Evolutionary conservation across 2,329 filamentous ascomycete genomes (phyloP).

Genomic region (Sporothrix humicola): DNA sequence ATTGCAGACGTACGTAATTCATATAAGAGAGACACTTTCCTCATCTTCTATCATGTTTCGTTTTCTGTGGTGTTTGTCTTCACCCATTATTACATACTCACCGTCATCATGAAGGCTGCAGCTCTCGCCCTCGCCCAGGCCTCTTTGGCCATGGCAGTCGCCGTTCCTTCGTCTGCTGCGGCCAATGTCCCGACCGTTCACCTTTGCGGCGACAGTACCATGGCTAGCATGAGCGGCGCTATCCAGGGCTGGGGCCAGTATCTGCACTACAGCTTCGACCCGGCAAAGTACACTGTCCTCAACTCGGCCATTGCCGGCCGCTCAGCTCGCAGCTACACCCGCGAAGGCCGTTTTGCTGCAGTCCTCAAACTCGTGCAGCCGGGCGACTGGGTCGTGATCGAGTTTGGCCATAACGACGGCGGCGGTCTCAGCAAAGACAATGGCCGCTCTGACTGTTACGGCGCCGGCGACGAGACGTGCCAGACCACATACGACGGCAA

Average conservation of each 20-base stretch:
- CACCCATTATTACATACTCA: not conserved
- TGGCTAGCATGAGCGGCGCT: conserved; percentile 51
- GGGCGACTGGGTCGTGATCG: conserved; percentile 70
- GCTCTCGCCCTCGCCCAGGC: not conserved
- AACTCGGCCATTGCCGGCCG: conserved; percentile 72
- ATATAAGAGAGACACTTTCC: not conserved
- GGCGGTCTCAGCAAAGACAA: conserved; percentile 63
- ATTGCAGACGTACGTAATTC: not conserved
- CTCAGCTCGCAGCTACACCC: conserved; percentile 68
- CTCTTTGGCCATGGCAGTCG: conserved; percentile 18
- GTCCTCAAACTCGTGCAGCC: conserved; percentile 56
- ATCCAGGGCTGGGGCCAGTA: conserved; percentile 61
- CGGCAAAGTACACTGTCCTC: conserved; percentile 59
- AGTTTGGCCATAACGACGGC: conserved; percentile 75
- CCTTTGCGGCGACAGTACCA: conserved; percentile 62
- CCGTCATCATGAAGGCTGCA: not conserved
- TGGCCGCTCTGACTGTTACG: conserved; percentile 63
- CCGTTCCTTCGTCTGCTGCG: not conserved
- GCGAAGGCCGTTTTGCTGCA: conserved; percentile 67
- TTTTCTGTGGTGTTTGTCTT: not conserved
- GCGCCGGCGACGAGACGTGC: conserved; percentile 59
- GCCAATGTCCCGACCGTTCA: conserved; percentile 49
- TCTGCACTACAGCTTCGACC: conserved; percentile 52
- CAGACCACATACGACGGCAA: conserved; percentile 48
- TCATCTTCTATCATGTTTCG: not conserved